Percentiles rank a stretch among this genome's conserved stretches.
Evolutionary conservation across 1,284 basidiomycete species (phyloP).

Genomic region (Malassezia cuniculi): DNA sequence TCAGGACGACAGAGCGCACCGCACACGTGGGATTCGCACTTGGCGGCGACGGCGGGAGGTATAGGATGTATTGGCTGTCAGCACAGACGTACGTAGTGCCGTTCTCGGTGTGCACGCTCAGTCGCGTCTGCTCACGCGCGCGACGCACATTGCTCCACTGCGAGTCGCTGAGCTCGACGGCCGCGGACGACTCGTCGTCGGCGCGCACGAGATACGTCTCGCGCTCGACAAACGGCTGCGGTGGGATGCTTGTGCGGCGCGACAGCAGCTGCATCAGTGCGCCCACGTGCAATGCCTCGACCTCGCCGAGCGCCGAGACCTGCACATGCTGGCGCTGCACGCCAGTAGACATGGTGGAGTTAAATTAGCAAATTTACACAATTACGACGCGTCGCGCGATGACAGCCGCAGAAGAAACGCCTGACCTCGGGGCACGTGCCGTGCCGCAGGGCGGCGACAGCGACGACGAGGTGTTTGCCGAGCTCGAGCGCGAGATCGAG

Average conservation of each 20-base stretch:
- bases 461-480: constrained; percentile 29
- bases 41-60: constrained; percentile 9
- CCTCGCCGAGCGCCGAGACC: constrained; percentile 9
- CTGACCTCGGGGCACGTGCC: constrained; percentile 10
- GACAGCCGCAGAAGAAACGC: constrained; percentile 5
- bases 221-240: constrained; percentile 10
- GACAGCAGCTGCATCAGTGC: constrained; percentile 4
- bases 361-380: background rate
- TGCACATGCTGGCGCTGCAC: constrained; percentile 14
- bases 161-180: constrained; percentile 10
- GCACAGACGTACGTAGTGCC: background rate
- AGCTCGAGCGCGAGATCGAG: constrained; percentile 30
- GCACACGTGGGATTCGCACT: constrained; percentile 6
- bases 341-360: constrained; percentile 2
- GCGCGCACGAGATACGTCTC: constrained; percentile 6
- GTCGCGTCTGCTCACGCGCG: constrained; percentile 10
- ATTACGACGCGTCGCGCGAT: background rate
- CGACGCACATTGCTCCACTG: constrained; percentile 16
- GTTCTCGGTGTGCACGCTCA: constrained; percentile 8
- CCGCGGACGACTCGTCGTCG: constrained; percentile 10
- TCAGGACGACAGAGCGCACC: constrained; percentile 9
- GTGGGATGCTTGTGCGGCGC: constrained; percentile 7
- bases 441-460: constrained; percentile 11
- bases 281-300: constrained; percentile 10
- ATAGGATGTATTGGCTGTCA: constrained; percentile 3